Conservation (phyloP, 2,329 filamentous ascomycete genomes). For the Neofusicoccum laricinum region DNA sequence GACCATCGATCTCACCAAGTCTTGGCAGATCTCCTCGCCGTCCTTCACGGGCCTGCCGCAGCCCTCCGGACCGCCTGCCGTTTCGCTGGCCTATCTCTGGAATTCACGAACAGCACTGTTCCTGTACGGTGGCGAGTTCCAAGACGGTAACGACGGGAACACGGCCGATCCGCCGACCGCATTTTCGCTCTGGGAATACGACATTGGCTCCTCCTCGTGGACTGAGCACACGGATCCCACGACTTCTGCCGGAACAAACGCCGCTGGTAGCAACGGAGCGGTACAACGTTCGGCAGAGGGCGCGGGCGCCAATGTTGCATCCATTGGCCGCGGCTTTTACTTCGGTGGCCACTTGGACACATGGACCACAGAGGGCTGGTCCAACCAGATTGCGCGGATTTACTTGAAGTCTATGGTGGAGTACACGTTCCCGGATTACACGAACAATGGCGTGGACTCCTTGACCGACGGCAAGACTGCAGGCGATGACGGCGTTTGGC, state of each 20-base stretch:
- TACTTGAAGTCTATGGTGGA: conserved; percentile 74
- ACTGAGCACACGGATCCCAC: conserved; percentile 59
- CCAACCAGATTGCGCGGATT: conserved; percentile 59
- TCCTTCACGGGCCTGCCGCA: conserved; percentile 60
- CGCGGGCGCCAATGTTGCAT: conserved; percentile 66
- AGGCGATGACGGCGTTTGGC: conserved; percentile 60
- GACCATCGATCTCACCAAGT: conserved; percentile 66
- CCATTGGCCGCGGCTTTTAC: conserved; percentile 70
- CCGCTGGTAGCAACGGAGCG: conserved; percentile 52
- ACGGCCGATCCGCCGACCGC: conserved; percentile 57
- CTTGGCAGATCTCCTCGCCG: conserved; percentile 67
- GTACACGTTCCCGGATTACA: conserved; percentile 69
- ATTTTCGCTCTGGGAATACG: conserved; percentile 69
- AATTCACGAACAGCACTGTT: conserved; percentile 67
- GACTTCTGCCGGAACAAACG: conserved; percentile 63
- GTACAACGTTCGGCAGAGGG: conserved; percentile 72
- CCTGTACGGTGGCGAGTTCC: conserved; percentile 73
- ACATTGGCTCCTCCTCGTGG: conserved; percentile 60
- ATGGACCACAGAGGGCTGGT: conserved; percentile 65
- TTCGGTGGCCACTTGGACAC: conserved; percentile 74
- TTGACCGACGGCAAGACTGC: conserved; percentile 56
- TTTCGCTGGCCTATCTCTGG: conserved; percentile 75
- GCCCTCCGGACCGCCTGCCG: conserved; percentile 66
- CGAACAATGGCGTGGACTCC: conserved; percentile 60
- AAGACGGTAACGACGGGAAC: conserved; percentile 42